Percentiles rank a stretch among this genome's conserved stretches.
These are phyloP conservation scores for Canna indica DNA, from an alignment of 176 grass and related monocot species.

Conservation along the genomic window DNA sequence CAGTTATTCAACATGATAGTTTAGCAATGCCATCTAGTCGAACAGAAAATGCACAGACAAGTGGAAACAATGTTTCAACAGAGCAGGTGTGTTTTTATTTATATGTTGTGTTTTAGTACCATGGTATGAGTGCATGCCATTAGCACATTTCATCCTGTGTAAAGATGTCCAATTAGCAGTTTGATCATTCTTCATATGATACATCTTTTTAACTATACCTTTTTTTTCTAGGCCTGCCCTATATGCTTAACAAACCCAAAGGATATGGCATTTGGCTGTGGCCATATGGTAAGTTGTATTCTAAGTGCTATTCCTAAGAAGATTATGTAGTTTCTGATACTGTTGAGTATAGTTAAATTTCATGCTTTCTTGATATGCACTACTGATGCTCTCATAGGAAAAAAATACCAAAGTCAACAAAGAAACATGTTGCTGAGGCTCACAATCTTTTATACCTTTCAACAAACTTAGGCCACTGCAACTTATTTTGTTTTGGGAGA, in stretches of 20 bases:
- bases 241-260: conserved; percentile 89
- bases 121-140: too few species aligned
- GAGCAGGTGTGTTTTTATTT: conserved; percentile 45
- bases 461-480: too few species aligned
- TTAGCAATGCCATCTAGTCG: conserved; percentile 29
- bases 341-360: neutral
- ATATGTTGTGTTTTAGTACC: neutral
- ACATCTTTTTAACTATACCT: conserved; percentile 7
- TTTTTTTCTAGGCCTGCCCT: conserved; percentile 55
- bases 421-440: too few species aligned
- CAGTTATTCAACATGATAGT: conserved; percentile 53
- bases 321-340: neutral
- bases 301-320: neutral
- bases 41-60: conserved; percentile 20
- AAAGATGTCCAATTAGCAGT: neutral
- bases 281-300: conserved; percentile 69
- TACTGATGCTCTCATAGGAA: neutral
- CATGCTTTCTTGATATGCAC: neutral
- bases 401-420: too few species aligned
- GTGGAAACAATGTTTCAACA: conserved; percentile 22
- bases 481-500: too few species aligned
- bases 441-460: too few species aligned
- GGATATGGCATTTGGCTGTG: conserved; percentile 92
- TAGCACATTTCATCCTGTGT: too few species aligned
- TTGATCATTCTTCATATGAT: neutral